These are phyloP conservation scores for Entophlyctis luteolus DNA, from an alignment of 192 early-diverging fungal species.

Conservation along the genomic window DNA sequence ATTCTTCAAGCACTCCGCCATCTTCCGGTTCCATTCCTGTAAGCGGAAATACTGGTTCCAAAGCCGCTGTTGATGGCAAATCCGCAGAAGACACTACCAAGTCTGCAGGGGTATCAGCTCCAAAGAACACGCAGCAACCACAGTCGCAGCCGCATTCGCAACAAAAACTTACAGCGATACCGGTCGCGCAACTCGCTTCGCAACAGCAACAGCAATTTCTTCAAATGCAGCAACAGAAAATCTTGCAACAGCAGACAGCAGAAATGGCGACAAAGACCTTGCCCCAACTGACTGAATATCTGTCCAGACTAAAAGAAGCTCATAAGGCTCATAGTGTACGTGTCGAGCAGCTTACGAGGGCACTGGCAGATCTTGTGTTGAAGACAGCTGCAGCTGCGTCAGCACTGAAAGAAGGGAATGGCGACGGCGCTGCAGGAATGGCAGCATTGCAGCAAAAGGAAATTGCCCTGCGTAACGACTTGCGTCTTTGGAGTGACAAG, in stretches of 20 bases:
- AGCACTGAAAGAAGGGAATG: background rate
- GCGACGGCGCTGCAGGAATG: background rate
- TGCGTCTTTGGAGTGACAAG: background rate
- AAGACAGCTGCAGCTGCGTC: background rate
- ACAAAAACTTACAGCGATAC: background rate
- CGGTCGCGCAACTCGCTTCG: background rate
- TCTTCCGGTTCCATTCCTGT: too few species aligned
- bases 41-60: too few species aligned
- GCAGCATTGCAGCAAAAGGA: background rate
- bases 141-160: background rate
- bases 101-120: too few species aligned
- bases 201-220: background rate
- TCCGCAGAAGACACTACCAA: too few species aligned
- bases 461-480: background rate
- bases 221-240: background rate
- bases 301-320: background rate
- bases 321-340: background rate
- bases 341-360: background rate
- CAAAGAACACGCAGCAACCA: background rate
- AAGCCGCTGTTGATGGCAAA: too few species aligned
- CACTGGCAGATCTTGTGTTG: background rate
- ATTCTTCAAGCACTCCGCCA: too few species aligned
- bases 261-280: background rate
- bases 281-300: background rate
- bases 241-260: background rate